Evolutionary conservation across 2,329 filamentous ascomycete species (phyloP).

Genomic region (Lanzia echinophila): DNA sequence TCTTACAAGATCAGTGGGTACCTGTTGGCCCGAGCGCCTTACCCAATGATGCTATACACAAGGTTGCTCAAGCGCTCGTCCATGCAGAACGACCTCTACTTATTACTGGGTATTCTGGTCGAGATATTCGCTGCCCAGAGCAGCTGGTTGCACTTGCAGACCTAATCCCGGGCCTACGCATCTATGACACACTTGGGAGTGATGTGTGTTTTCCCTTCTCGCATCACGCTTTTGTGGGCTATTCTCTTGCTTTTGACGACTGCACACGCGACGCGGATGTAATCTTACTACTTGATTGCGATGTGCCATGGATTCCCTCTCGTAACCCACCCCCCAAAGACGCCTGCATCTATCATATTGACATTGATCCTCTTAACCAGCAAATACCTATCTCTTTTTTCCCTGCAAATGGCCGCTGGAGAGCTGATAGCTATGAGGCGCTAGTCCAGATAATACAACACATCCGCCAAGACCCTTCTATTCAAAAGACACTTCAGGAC

Average conservation of each 20-base stretch:
- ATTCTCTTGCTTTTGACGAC: conserved; percentile 67
- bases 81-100: conserved; percentile 46
- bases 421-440: conserved; percentile 54
- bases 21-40: conserved; percentile 50
- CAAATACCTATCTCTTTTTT: conserved; percentile 68
- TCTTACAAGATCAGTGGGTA: conserved; percentile 51
- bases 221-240: conserved; percentile 58
- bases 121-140: conserved; percentile 54
- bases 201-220: conserved; percentile 72
- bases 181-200: conserved; percentile 66
- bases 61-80: conserved; percentile 45
- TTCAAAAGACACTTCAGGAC: conserved; percentile 34
- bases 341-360: conserved; percentile 53
- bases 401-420: conserved; percentile 54
- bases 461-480: conserved; percentile 42
- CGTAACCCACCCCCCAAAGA: conserved; percentile 47
- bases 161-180: conserved; percentile 56
- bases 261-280: conserved; percentile 68
- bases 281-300: conserved; percentile 77
- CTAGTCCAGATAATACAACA: conserved; percentile 61
- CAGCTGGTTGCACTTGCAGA: conserved; percentile 60
- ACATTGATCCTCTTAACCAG: conserved; percentile 58
- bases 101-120: conserved; percentile 61
- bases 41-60: conserved; percentile 42
- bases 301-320: conserved; percentile 84